Percentiles rank a stretch among this genome's conserved stretches.
These are phyloP conservation scores for Tricholoma furcatifolium DNA, from an alignment of 768 basidiomycete genomes.

Conservation along the genomic window DNA sequence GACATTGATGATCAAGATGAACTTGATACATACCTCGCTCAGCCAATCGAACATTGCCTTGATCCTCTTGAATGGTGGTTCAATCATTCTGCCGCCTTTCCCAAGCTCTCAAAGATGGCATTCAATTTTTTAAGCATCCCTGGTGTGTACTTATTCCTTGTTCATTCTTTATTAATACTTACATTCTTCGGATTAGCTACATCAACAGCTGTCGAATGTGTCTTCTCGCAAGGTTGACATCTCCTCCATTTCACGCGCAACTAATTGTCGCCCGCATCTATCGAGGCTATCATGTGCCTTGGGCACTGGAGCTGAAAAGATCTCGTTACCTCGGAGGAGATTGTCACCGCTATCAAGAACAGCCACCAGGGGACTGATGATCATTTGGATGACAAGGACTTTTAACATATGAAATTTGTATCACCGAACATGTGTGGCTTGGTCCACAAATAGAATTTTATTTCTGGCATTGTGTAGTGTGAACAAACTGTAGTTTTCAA, in stretches of 20 bases:
- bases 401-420: not conserved
- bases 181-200: not conserved
- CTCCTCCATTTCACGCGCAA: not conserved
- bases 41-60: not conserved
- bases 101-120: not conserved
- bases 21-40: not conserved
- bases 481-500: too few species aligned
- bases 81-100: not conserved
- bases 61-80: not conserved
- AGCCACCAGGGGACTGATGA: too few species aligned
- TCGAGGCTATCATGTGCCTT: too few species aligned
- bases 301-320: too few species aligned
- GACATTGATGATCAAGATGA: not conserved
- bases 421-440: too few species aligned
- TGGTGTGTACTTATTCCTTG: not conserved
- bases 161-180: not conserved
- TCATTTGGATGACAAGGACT: not conserved
- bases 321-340: not conserved
- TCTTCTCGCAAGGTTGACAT: too few species aligned
- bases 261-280: too few species aligned
- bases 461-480: too few species aligned
- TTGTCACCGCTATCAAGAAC: not conserved
- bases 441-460: too few species aligned
- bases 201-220: not conserved
- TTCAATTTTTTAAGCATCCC: not conserved